Evolutionary conservation across 805 yeast genomes (phyloP).

Genomic region (Yarrowia divulgata): DNA sequence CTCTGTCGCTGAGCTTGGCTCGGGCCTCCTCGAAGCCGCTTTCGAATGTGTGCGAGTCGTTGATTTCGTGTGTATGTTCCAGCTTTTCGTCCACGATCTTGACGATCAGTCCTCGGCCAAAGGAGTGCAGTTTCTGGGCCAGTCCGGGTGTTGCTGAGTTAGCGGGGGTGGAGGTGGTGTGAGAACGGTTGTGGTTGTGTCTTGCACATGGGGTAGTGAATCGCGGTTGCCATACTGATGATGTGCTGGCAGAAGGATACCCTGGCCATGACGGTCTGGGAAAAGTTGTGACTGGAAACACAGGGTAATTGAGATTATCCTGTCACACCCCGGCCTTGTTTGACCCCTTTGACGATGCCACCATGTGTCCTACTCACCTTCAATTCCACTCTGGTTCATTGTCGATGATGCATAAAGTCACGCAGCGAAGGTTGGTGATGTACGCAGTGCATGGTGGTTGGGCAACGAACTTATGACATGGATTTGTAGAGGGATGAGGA

Average conservation of each 20-base stretch:
- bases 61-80: conserved; percentile 43
- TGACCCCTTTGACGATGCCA: too few relatives aligned
- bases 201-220: too few relatives aligned
- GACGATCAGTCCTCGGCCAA: conserved; percentile 52
- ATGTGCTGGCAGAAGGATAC: not conserved
- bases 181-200: not conserved
- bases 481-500: too few relatives aligned
- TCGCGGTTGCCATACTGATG: too few relatives aligned
- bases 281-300: too few relatives aligned
- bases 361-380: too few relatives aligned
- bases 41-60: conserved; percentile 48
- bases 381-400: conserved; percentile 40
- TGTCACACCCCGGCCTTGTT: not conserved
- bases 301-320: too few relatives aligned
- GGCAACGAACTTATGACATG: not conserved
- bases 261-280: too few relatives aligned
- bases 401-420: conserved; percentile 38
- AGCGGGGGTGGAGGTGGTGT: not conserved
- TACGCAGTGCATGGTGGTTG: not conserved
- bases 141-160: conserved; percentile 33
- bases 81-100: conserved; percentile 50
- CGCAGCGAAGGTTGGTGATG: conserved; percentile 11
- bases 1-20: conserved; percentile 49
- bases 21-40: conserved; percentile 52
- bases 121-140: conserved; percentile 41